Evolutionary conservation across 306 rosid species (phyloP).

Genomic region (Fragaria vesca): DNA sequence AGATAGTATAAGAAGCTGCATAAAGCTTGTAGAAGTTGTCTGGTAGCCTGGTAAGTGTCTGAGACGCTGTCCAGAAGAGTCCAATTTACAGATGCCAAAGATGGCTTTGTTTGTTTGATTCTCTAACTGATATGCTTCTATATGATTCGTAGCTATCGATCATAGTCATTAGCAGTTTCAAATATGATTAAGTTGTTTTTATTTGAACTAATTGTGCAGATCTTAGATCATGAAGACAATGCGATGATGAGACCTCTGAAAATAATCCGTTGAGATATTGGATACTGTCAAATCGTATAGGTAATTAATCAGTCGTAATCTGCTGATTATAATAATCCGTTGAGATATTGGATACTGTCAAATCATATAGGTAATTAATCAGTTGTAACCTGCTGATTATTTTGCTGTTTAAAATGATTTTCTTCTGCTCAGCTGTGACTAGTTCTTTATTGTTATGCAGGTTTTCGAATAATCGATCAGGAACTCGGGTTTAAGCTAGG

Average conservation of each 20-base stretch:
- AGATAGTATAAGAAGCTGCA: neutral
- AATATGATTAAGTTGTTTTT: neutral
- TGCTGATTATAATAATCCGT: conserved; percentile 21
- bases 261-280: conserved; percentile 35
- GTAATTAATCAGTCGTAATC: neutral
- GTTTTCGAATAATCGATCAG: neutral
- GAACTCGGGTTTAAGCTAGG: neutral
- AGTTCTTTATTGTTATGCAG: neutral
- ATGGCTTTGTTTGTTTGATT: neutral
- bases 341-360: conserved; percentile 16
- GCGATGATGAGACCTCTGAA: conserved; percentile 88
- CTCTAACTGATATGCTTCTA: neutral
- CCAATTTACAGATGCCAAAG: neutral
- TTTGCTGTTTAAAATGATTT: neutral
- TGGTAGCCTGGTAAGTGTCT: neutral
- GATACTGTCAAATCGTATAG: neutral
- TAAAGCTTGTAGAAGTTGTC: neutral
- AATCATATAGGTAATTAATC: neutral
- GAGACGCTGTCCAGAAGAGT: neutral
- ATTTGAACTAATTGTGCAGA: conserved; percentile 36
- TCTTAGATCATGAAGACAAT: conserved; percentile 89
- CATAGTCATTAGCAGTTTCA: neutral
- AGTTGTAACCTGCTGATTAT: neutral
- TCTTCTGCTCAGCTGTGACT: neutral
- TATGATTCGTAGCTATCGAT: neutral